These are phyloP conservation scores for Zychaea mexicana DNA, from an alignment of 371 early-diverging fungal species.

Conservation along the genomic window DNA sequence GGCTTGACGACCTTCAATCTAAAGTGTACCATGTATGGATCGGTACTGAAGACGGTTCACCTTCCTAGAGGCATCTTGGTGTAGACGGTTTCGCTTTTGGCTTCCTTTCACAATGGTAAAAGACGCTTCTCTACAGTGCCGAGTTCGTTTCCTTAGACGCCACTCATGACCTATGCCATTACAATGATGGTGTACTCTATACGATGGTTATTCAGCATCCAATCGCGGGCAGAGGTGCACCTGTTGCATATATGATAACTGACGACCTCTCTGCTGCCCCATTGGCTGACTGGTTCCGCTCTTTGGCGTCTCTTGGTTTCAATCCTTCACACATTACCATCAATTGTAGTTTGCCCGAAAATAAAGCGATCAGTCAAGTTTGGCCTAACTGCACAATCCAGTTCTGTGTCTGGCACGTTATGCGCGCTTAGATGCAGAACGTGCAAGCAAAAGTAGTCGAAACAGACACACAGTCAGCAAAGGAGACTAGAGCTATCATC, in stretches of 20 bases:
- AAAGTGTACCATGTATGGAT: too few species aligned
- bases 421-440: slow-evolving; percentile 1
- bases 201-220: too few species aligned
- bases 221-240: neutral
- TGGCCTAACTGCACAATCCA: slow-evolving; percentile 1
- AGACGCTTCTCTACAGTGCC: neutral
- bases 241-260: slow-evolving; percentile 3
- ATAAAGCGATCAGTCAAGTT: neutral
- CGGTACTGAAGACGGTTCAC: neutral
- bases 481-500: neutral
- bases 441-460: neutral
- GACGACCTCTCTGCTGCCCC: neutral
- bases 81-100: slow-evolving; percentile 3
- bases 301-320: neutral
- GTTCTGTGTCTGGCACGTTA: neutral
- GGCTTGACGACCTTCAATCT: too few species aligned
- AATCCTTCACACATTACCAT: too few species aligned
- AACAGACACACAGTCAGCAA: neutral
- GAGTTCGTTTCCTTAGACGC: neutral
- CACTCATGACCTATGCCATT: neutral
- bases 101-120: slow-evolving; percentile 4
- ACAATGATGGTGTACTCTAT: too few species aligned
- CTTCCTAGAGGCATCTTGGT: too few species aligned
- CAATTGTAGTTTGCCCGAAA: too few species aligned
- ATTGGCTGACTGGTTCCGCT: neutral